phyloP scores from a whole-genome alignment of 495 filamentous ascomycete species.

The Xylaria venustula region DNA sequence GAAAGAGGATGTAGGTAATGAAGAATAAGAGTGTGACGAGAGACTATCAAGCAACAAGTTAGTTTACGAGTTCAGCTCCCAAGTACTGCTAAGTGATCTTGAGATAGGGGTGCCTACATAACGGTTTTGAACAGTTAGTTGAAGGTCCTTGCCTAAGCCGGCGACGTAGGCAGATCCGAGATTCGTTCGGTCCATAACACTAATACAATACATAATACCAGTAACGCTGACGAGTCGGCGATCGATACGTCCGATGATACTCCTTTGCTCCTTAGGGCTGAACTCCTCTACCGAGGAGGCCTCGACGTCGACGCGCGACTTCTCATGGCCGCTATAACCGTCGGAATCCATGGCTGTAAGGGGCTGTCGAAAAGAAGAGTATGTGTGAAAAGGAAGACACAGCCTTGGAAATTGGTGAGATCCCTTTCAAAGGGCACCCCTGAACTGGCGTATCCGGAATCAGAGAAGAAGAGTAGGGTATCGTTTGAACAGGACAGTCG shows the following conservation, averaged over 20 bases:
- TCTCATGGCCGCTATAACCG: constrained; percentile 19
- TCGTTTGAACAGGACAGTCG: neutral
- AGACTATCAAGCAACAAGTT: constrained; percentile 26
- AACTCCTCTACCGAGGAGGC: constrained; percentile 19
- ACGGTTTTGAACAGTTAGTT: constrained; percentile 38
- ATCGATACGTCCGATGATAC: constrained; percentile 57
- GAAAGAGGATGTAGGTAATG: constrained; percentile 58
- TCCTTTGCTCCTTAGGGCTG: constrained; percentile 25
- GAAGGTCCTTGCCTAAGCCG: constrained; percentile 51
- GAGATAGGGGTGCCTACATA: constrained; percentile 29
- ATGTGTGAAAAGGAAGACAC: neutral
- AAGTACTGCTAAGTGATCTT: neutral
- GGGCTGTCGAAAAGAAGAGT: neutral
- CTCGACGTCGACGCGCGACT: constrained; percentile 23
- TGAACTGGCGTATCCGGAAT: constrained; percentile 2
- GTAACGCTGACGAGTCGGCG: constrained; percentile 54
- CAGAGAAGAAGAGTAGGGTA: constrained; percentile 2
- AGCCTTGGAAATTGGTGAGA: neutral
- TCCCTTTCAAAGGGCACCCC: neutral
- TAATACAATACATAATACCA: constrained; percentile 60
- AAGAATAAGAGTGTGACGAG: constrained; percentile 62
- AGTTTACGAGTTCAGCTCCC: constrained; percentile 4
- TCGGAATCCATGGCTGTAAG: constrained; percentile 23
- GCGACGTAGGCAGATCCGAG: constrained; percentile 56
- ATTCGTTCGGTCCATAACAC: constrained; percentile 64